Percentiles rank a stretch among this genome's conserved stretches.
Conservation (phyloP, 2,329 filamentous ascomycete species). For the Paecilomyces variotii region DNA sequence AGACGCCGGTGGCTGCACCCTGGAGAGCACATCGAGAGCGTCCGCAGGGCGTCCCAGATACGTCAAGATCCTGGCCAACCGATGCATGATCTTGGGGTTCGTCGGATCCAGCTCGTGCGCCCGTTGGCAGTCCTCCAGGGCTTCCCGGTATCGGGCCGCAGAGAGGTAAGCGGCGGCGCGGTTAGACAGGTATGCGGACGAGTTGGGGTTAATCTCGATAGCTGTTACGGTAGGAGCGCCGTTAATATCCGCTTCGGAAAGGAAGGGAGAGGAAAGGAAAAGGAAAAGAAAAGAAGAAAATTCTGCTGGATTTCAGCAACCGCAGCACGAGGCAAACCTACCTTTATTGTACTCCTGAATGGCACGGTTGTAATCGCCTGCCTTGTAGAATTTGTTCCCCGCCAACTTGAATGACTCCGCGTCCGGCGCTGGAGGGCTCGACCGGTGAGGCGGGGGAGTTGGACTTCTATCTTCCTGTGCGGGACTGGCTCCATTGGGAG, state of each 20-base stretch:
- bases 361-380: constrained; percentile 77
- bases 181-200: constrained; percentile 87
- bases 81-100: constrained; percentile 80
- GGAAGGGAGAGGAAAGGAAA: too few species aligned
- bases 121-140: constrained; percentile 76
- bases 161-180: constrained; percentile 91
- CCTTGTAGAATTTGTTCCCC: constrained; percentile 96
- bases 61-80: constrained; percentile 83
- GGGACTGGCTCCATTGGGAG: constrained; percentile 24
- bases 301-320: background rate
- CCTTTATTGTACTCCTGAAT: constrained; percentile 94
- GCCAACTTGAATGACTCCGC: constrained; percentile 86
- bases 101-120: constrained; percentile 76
- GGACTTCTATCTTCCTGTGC: constrained; percentile 32
- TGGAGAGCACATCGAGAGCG: constrained; percentile 71
- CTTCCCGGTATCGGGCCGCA: constrained; percentile 67
- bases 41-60: constrained; percentile 79
- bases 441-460: constrained; percentile 40
- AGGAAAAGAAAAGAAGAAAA: background rate
- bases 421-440: constrained; percentile 55
- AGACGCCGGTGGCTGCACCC: constrained; percentile 71
- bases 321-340: constrained; percentile 35
- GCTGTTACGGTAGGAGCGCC: constrained; percentile 45
- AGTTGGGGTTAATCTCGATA: constrained; percentile 76
- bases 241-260: background rate